Percentiles rank a stretch among this genome's conserved stretches.
Conservation (phyloP, 305 asterid genomes). For the Fraxinus greggii region DNA sequence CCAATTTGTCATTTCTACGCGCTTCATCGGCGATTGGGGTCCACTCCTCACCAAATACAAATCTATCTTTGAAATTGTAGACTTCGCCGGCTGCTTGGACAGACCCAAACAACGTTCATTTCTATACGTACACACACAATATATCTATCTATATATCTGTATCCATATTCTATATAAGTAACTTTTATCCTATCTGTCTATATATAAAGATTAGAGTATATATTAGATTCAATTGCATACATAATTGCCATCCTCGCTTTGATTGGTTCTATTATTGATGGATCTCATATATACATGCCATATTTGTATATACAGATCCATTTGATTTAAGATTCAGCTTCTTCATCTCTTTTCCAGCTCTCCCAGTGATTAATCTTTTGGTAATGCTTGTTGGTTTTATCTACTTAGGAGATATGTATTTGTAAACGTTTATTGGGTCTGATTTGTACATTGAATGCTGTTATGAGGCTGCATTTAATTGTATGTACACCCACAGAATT, state of each 20-base stretch:
- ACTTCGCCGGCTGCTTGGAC: not conserved
- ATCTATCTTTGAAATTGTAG: not conserved
- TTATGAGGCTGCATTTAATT: constrained; percentile 1
- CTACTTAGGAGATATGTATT: not conserved
- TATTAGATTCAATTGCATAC: not conserved
- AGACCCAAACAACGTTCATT: constrained; percentile 3
- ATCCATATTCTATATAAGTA: not conserved
- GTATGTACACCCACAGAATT: not conserved
- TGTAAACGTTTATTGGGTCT: not conserved
- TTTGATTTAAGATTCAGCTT: not conserved
- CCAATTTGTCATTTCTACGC: not conserved
- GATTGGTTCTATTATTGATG: not conserved
- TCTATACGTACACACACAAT: not conserved
- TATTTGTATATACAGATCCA: not conserved
- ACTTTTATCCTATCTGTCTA: not conserved
- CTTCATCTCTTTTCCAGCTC: constrained; percentile 4
- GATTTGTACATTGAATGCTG: constrained; percentile 24
- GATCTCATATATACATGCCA: constrained; percentile 5
- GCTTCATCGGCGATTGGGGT: not conserved
- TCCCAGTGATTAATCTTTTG: not conserved
- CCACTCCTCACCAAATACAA: not conserved
- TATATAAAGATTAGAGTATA: not conserved
- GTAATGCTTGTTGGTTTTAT: not conserved
- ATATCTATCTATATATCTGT: not conserved
- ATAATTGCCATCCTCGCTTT: not conserved